Conservation (phyloP, 805 yeast species). For the Metschnikowia kofuensis region DNA sequence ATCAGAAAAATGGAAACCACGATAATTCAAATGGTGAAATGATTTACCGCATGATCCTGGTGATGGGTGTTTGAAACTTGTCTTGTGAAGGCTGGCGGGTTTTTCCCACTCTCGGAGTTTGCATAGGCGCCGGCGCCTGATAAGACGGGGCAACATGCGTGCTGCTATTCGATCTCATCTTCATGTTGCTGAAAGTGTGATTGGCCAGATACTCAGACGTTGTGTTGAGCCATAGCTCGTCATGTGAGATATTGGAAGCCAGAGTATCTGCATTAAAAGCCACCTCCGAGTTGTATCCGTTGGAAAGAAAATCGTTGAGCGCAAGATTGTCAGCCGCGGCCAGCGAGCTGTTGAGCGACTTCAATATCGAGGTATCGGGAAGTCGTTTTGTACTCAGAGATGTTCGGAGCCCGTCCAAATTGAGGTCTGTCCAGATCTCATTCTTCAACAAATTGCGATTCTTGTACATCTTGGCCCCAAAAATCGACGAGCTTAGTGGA, state of each 20-base stretch:
- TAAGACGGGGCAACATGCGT: conserved; percentile 5
- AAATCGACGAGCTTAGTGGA: conserved; percentile 32
- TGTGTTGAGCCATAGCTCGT: conserved; percentile 34
- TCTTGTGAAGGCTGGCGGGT: conserved; percentile 39
- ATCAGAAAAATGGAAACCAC: too few species aligned
- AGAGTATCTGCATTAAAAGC: conserved; percentile 25
- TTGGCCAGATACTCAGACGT: conserved; percentile 28
- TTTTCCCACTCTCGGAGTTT: conserved; percentile 40
- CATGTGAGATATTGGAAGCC: conserved; percentile 23
- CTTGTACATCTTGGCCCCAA: conserved; percentile 40
- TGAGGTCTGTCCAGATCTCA: conserved; percentile 35
- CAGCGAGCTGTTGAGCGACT: conserved; percentile 21
- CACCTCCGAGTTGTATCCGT: conserved; percentile 24
- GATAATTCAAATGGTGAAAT: too few species aligned
- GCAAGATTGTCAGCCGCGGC: conserved; percentile 20
- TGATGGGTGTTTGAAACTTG: conserved; percentile 42
- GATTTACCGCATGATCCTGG: conserved; percentile 30
- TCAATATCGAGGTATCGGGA: conserved; percentile 32
- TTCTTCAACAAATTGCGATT: conserved; percentile 29
- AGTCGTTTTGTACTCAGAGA: conserved; percentile 14
- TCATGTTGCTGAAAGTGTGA: conserved; percentile 24
- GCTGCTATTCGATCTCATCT: conserved; percentile 14
- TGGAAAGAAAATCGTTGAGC: conserved; percentile 33
- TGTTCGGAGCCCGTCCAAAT: conserved; percentile 27
- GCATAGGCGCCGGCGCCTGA: conserved; percentile 19